Evolutionary conservation across 306 rosid species (phyloP), one percentile per base, ranked within the genome.

Genomic region (Inga oerstediana): DNA sequence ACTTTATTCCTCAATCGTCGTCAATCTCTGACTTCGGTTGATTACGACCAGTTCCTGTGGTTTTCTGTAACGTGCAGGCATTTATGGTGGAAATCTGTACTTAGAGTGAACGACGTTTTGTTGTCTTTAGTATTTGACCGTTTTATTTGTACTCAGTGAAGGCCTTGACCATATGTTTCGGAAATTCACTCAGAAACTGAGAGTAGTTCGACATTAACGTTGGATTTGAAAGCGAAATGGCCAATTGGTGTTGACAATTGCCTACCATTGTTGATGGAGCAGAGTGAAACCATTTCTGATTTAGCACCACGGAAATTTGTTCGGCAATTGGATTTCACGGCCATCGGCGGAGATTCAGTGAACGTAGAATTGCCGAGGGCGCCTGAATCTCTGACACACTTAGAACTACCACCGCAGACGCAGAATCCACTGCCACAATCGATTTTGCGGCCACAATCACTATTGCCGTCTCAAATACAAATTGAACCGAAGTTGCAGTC

Each of bases 281-380:
- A 80, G 85, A 87, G 88, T 44, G 90, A 88, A 81, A 78, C 86
- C 9, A 74, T 72, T 79, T 74, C 90, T 16, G 79, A 87, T 79
- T 83, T 74, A 24, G 85, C 84, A 70, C 81, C 89, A 20, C 59
- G 83, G 76, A 92, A 87, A 87, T 83, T 85, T 79, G 92, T 80
- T 27, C 86, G 97, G 84, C 92, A 92, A 72, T 85, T 93, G 84
- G 91, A 93, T 87, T 93, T 93, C 81, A 45, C 88, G 2, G 83
- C 87, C 80, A 65, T 65, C 14, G 19, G 44, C 39, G 72, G 73
- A 62, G 69, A 72, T 69, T 62, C 74, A 45, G 72, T 75, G 41
- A 87, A 78, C 30, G 64, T 17, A 75, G 84, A 51, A 76, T 59
- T 27, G 59, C 68, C 64, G 65, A 78, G 79, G 76, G 83, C 52